These are phyloP conservation scores for Nephelium lappaceum DNA, from an alignment of 345 rosid species.

Conservation along the genomic window DNA sequence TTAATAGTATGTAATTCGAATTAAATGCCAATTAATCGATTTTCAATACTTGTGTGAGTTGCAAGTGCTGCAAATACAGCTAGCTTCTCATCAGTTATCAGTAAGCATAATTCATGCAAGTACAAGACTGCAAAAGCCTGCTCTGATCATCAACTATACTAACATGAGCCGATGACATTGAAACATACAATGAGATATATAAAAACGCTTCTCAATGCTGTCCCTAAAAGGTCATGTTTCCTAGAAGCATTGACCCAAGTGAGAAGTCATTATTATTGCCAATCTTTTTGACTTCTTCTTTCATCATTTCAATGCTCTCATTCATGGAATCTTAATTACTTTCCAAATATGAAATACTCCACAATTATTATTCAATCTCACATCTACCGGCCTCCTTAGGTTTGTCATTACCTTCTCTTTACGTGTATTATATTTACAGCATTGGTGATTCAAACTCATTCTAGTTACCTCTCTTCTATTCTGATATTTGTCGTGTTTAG, in stretches of 20 bases:
- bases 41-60: no score
- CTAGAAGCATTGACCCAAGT: constrained; percentile 18
- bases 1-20: no score
- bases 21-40: no score
- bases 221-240: constrained; percentile 25
- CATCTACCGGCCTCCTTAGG: background rate
- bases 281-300: constrained; percentile 32
- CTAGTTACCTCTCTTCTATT: background rate
- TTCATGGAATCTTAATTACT: constrained; percentile 23
- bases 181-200: background rate
- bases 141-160: constrained; percentile 7
- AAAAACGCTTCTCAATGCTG: constrained; percentile 19
- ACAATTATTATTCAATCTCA: background rate
- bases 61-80: constrained; percentile 1
- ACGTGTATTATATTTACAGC: no score
- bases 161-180: background rate
- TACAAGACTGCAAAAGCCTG: background rate
- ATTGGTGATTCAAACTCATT: background rate
- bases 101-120: no score
- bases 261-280: background rate
- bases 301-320: constrained; percentile 17
- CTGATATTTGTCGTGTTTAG: background rate
- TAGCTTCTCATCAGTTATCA: background rate
- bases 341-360: no score
- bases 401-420: no score